These are phyloP conservation scores for Papiliotrema nemorosa DNA, from an alignment of 1,284 basidiomycete species.

Conservation along the genomic window DNA sequence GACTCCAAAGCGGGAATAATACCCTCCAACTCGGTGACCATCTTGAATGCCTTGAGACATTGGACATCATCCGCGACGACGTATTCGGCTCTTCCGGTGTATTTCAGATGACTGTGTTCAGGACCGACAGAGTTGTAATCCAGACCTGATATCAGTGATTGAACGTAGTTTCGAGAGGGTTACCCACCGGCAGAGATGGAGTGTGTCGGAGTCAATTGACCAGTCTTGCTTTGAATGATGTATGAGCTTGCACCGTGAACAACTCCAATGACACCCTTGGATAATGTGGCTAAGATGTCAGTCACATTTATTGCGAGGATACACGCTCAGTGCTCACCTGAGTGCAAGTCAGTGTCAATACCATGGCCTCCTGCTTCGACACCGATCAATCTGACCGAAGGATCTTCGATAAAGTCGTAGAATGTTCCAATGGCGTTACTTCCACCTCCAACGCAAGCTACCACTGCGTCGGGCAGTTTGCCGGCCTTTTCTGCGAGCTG, in stretches of 20 bases:
- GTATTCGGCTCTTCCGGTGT: conserved; percentile 89
- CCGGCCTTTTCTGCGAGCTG: conserved; percentile 72
- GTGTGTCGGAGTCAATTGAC: conserved; percentile 96
- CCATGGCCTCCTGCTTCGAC: conserved; percentile 97
- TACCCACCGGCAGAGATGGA: conserved; percentile 82
- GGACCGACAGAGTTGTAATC: conserved; percentile 71
- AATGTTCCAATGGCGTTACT: conserved; percentile 97
- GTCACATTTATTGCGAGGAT: not conserved
- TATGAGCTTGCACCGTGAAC: conserved; percentile 93
- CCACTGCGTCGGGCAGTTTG: conserved; percentile 88
- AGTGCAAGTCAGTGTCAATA: conserved; percentile 77
- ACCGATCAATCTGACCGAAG: conserved; percentile 75
- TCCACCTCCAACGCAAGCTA: conserved; percentile 97
- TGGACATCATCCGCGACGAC: conserved; percentile 89
- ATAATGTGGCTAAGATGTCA: conserved; percentile 64
- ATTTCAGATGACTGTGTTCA: conserved; percentile 95
- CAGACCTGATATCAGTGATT: conserved; percentile 45
- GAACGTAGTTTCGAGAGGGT: conserved; percentile 58
- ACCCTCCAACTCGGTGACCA: conserved; percentile 87
- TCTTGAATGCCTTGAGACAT: conserved; percentile 85
- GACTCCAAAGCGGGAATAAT: conserved; percentile 98
- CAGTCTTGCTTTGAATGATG: conserved; percentile 79
- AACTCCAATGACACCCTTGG: conserved; percentile 86
- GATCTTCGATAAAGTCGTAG: conserved; percentile 87
- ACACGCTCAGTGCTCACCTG: conserved; percentile 37